Evolutionary conservation across 192 early-diverging fungal genomes (phyloP).

Genomic region (Backusella liffmaniae): DNA sequence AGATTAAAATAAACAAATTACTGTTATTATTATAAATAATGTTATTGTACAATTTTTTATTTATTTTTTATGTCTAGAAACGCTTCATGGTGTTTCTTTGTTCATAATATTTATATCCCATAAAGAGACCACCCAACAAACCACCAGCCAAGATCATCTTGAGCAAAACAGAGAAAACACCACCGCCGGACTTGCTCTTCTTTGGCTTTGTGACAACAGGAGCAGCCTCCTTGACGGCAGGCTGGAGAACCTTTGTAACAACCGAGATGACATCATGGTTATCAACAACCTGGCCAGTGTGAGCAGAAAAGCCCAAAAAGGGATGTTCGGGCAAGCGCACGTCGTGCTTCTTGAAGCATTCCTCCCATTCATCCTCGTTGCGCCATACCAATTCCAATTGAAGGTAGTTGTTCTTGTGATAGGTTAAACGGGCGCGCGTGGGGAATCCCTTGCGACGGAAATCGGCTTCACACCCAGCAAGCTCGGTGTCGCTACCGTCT

Average conservation of each 20-base stretch:
- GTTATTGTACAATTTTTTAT: neutral
- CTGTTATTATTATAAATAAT: neutral
- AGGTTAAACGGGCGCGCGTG: constrained; percentile 73
- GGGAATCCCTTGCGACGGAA: constrained; percentile 67
- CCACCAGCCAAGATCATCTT: constrained; percentile 30
- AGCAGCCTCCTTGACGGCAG: constrained; percentile 14
- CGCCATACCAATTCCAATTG: constrained; percentile 47
- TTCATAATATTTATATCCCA: constrained; percentile 31
- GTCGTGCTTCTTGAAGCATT: constrained; percentile 68
- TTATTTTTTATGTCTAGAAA: constrained; percentile 14
- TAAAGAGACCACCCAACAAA: constrained; percentile 29
- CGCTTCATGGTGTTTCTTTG: constrained; percentile 29
- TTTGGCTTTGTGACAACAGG: neutral
- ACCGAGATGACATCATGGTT: constrained; percentile 51
- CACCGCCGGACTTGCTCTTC: constrained; percentile 8
- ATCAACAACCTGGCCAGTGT: constrained; percentile 84
- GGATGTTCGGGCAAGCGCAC: constrained; percentile 59
- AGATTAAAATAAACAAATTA: neutral
- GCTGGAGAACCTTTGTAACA: constrained; percentile 25
- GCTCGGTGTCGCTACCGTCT: constrained; percentile 73
- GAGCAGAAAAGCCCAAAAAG: constrained; percentile 90
- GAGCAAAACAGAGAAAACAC: constrained; percentile 28
- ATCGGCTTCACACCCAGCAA: constrained; percentile 70
- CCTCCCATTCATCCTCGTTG: constrained; percentile 66
- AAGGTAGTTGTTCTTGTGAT: constrained; percentile 63